Evolutionary conservation across 306 rosid genomes (phyloP).

Genomic region (Quercus dentata): DNA sequence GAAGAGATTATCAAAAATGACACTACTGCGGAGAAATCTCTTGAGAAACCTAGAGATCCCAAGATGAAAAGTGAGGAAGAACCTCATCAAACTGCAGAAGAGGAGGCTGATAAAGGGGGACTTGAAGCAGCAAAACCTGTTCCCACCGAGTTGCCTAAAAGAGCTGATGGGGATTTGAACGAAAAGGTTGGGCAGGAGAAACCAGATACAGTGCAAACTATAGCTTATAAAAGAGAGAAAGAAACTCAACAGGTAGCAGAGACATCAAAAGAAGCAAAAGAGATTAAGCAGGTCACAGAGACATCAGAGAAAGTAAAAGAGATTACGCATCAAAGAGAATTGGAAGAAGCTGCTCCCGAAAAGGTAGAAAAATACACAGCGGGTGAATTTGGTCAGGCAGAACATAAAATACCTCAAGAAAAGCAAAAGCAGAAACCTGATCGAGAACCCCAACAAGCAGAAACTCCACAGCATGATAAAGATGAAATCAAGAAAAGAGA

Average conservation of each 20-base stretch:
- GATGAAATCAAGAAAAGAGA: slow-evolving; percentile 1
- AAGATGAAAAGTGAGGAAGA: neutral
- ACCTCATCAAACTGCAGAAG: neutral
- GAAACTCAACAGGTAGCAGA: neutral
- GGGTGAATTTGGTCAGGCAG: neutral
- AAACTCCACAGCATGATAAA: neutral
- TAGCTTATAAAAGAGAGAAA: neutral
- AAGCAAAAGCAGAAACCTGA: neutral
- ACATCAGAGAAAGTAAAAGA: neutral
- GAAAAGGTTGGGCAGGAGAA: neutral
- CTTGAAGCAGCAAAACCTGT: neutral
- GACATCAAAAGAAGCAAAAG: too few species aligned
- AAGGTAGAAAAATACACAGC: neutral
- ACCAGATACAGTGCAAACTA: neutral
- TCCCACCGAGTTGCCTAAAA: too few species aligned
- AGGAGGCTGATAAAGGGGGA: neutral
- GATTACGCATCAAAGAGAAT: neutral
- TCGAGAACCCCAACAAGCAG: slow-evolving; percentile 13
- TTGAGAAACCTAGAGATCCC: neutral
- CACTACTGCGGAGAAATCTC: neutral
- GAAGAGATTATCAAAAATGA: neutral
- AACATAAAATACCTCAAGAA: slow-evolving; percentile 1
- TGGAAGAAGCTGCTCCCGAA: neutral
- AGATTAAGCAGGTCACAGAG: slow-evolving; percentile 3
- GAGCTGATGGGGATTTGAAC: neutral